Base-by-base conservation (phyloP, 768 basidiomycete species). In the Megacollybia marginata region DNA sequence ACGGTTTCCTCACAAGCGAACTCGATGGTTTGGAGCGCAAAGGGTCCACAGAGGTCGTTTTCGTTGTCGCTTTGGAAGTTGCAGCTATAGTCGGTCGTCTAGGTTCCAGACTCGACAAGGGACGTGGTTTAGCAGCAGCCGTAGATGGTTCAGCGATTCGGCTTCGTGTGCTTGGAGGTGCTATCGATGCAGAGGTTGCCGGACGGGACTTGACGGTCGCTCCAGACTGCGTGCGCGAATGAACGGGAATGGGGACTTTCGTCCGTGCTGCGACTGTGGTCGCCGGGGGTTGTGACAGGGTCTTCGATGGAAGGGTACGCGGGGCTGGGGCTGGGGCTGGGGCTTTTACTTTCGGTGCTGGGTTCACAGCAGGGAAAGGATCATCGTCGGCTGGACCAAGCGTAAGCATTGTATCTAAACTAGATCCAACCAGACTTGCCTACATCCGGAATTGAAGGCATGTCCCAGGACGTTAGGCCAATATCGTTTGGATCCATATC, bases 401-500 rank as follows among this genome's bases (percentile, higher is more conserved):
- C 16, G 44, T 12, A 19, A 15, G 35, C 33, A 13, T 35, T 33
- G 12, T 28, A 23, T 33, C 6, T 2, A 33, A n/a, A 44, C 2
- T 18, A 16, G 11, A 19, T 38, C 16, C 33, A 20, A 20, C 9
- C 40, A 44, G 20, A 18, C 34, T 6, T 43, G 69, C 68, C 63
- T 18, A 70, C 55, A 6, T 60, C 61, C 9, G 62, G 59, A 33
- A 68, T 53, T 4, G 58, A 44, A 20, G 67, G 50, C 47, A 63
- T 48, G 46, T 67, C 58, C 67, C 69, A 68, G 16, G 56, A 55
- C n/a, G 49, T 33, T 1, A 52, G 19, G 42, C 61, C 56, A 46
- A 64, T 28, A 33, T 64, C 57, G 2, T 55, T 53, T 12, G 48
- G 55, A 3, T 57, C 50, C 3, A 69, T 55, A 2, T 66, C 64